Evolutionary conservation across 768 basidiomycete species (phyloP).

Genomic region (Boletus edulis): DNA sequence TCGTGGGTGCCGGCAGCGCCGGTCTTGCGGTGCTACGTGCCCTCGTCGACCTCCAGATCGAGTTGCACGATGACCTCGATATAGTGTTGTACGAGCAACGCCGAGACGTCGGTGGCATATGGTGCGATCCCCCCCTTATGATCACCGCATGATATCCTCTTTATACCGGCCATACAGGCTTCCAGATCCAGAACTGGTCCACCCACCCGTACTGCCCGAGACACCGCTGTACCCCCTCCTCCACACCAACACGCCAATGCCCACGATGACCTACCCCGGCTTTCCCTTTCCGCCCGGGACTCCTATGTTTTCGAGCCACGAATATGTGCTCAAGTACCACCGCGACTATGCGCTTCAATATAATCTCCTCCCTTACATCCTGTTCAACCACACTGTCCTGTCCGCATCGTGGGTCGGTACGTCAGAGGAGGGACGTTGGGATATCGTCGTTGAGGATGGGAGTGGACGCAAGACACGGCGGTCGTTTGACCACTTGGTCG

Average conservation of each 20-base stretch:
- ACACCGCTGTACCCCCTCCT: conserved; percentile 55
- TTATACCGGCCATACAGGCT: conserved; percentile 24
- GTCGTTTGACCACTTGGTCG: conserved; percentile 52
- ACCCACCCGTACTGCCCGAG: conserved; percentile 49
- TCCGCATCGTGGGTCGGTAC: conserved; percentile 45
- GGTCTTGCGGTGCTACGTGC: conserved; percentile 54
- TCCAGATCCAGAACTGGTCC: conserved; percentile 28
- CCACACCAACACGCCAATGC: conserved; percentile 53
- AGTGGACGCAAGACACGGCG: conserved; percentile 20
- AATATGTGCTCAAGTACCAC: conserved; percentile 47
- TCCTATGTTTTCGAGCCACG: conserved; percentile 48
- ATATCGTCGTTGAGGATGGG: conserved; percentile 33
- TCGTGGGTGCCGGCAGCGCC: conserved; percentile 57
- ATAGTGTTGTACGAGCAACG: conserved; percentile 55
- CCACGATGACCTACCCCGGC: conserved; percentile 56
- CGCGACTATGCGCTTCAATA: conserved; percentile 37
- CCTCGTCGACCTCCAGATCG: conserved; percentile 44
- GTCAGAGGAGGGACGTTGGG: conserved; percentile 41
- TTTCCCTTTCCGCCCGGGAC: conserved; percentile 47
- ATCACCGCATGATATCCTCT: no score
- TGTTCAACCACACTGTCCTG: conserved; percentile 38
- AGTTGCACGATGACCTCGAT: conserved; percentile 39
- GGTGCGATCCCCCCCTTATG: conserved; percentile 31
- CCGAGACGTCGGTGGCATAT: conserved; percentile 53
- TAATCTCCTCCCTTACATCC: conserved; percentile 40